Percentiles rank a stretch among this genome's conserved stretches.
These are phyloP conservation scores for Ceratonia siliqua DNA, from an alignment of 306 rosid species.

Conservation along the genomic window DNA sequence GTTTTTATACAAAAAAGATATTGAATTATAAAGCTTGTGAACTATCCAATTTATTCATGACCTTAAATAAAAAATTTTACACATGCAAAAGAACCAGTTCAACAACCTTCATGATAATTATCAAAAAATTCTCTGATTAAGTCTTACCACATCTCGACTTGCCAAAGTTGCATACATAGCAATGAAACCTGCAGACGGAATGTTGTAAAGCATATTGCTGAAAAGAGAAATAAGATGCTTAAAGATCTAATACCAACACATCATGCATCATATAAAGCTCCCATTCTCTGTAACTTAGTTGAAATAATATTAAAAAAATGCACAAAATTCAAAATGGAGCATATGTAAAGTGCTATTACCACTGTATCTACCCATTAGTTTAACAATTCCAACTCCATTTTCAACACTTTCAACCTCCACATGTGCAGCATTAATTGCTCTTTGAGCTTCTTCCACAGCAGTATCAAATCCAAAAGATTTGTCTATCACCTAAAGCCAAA, in stretches of 20 bases:
- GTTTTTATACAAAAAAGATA: neutral
- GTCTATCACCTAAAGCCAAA: conserved; percentile 82
- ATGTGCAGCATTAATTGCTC: conserved; percentile 95
- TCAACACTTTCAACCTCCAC: conserved; percentile 94
- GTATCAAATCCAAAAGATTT: conserved; percentile 97
- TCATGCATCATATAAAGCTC: conserved; percentile 10
- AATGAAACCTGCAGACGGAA: conserved; percentile 85
- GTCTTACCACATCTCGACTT: conserved; percentile 93
- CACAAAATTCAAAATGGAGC: neutral
- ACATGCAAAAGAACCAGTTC: conserved; percentile 22
- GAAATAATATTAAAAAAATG: conserved; percentile 11
- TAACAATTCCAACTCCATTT: conserved; percentile 90
- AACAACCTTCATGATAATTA: conserved; percentile 12
- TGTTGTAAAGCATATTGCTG: conserved; percentile 36
- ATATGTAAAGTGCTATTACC: conserved; percentile 49
- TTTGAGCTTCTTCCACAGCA: conserved; percentile 98
- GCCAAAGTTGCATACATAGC: conserved; percentile 94
- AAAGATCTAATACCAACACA: conserved; percentile 30
- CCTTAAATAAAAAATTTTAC: conserved; percentile 20
- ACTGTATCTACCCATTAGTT: conserved; percentile 94
- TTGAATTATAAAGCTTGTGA: neutral
- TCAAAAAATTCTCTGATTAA: conserved; percentile 26
- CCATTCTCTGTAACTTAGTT: conserved; percentile 20
- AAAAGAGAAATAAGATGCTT: conserved; percentile 36
- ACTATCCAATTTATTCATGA: conserved; percentile 8